Percentiles rank a stretch among this genome's conserved stretches.
These are phyloP conservation scores for Phytomonas sp. DNA, from an alignment of 208 protist species.

Conservation along the genomic window DNA sequence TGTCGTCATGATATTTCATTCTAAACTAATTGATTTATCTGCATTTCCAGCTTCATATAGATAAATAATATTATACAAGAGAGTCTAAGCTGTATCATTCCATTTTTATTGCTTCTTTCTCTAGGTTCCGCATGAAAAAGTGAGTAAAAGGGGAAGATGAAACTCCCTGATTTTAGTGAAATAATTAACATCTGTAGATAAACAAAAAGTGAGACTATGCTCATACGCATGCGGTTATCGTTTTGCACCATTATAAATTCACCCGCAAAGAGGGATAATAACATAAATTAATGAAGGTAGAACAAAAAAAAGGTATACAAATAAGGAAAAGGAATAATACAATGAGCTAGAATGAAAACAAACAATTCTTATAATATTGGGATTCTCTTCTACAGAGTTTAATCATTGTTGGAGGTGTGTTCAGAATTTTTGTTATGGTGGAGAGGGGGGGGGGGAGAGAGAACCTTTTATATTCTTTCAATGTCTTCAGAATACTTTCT, in stretches of 20 bases:
- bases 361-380: neutral
- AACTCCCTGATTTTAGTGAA: neutral
- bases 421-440: neutral
- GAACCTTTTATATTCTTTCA: too few species aligned
- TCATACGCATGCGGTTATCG: too few species aligned
- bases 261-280: neutral
- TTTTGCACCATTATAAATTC: neutral
- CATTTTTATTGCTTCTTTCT: neutral
- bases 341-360: neutral
- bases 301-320: slow-evolving; percentile 1
- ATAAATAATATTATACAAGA: too few species aligned
- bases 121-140: too few species aligned
- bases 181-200: neutral
- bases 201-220: neutral
- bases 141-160: too few species aligned
- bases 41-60: too few species aligned
- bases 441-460: too few species aligned
- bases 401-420: neutral
- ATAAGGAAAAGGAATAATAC: neutral
- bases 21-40: too few species aligned
- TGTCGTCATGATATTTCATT: too few species aligned
- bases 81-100: too few species aligned
- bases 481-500: neutral
- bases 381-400: too few species aligned
- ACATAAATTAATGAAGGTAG: slow-evolving; percentile 1